These are phyloP conservation scores for Naumovozyma baii DNA, from an alignment of 805 yeast species.

Conservation along the genomic window DNA sequence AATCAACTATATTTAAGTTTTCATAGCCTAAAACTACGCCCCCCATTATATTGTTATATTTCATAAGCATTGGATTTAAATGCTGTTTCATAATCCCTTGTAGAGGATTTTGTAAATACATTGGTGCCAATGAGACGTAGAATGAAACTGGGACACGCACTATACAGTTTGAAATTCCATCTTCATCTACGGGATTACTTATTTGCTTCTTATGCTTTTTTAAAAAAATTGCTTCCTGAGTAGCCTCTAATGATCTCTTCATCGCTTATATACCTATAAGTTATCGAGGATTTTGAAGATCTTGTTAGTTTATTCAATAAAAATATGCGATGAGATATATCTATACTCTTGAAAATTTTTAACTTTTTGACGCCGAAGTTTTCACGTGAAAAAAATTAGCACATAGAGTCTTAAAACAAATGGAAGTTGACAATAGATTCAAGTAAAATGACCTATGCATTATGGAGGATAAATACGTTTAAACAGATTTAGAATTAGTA, in stretches of 20 bases:
- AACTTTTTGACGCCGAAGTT: neutral
- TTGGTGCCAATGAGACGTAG: slow-evolving; percentile 85
- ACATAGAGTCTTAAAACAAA: no score
- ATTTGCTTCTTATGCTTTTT: slow-evolving; percentile 22
- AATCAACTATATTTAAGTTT: slow-evolving; percentile 46
- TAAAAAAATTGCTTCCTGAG: slow-evolving; percentile 16
- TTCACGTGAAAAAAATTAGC: neutral
- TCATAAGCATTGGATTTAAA: slow-evolving; percentile 81
- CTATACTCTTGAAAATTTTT: no score
- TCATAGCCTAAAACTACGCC: slow-evolving; percentile 83
- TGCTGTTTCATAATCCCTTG: slow-evolving; percentile 82
- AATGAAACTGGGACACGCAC: slow-evolving; percentile 35
- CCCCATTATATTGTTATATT: slow-evolving; percentile 55
- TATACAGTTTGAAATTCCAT: slow-evolving; percentile 28
- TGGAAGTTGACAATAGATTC: no score
- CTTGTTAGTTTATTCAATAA: neutral
- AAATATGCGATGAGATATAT: neutral
- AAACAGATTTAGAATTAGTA: neutral
- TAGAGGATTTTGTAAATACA: slow-evolving; percentile 54
- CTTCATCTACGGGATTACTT: slow-evolving; percentile 23
- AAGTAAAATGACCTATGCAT: no score
- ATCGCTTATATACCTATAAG: neutral
- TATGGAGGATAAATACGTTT: neutral
- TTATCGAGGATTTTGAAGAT: no score
- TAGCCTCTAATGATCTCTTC: slow-evolving; percentile 21